phyloP scores from a whole-genome alignment of 148 eudicot species.

The Heliosperma pusillum region DNA sequence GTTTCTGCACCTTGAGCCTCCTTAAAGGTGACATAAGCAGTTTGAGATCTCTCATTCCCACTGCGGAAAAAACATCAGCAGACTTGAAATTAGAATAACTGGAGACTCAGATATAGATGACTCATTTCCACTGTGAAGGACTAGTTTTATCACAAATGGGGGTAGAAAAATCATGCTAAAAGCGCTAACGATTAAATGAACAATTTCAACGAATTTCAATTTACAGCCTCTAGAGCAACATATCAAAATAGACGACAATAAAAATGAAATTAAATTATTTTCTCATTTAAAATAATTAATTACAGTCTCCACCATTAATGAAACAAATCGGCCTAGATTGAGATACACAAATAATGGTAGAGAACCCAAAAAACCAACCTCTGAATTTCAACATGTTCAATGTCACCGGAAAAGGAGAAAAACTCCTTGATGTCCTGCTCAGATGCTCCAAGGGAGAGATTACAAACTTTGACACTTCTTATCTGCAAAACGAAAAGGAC shows the following conservation, averaged over 20 bases:
- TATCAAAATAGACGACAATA: too few relatives aligned
- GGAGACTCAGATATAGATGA: not conserved
- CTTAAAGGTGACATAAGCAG: conserved; percentile 83
- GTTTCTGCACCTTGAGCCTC: conserved; percentile 87
- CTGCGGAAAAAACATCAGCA: conserved; percentile 28
- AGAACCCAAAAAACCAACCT: conserved; percentile 41
- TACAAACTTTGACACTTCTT: conserved; percentile 72
- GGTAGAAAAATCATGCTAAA: not conserved
- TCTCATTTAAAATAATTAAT: not conserved
- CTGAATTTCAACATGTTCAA: conserved; percentile 64
- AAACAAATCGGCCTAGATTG: not conserved
- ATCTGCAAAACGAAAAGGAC: conserved; percentile 32
- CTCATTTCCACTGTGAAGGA: not conserved
- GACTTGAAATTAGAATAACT: conserved; percentile 7
- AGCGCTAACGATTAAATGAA: not conserved
- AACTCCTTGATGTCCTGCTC: conserved; percentile 83
- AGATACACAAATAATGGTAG: not conserved
- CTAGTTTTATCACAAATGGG: not conserved
- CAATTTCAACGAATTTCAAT: not conserved
- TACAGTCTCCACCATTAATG: not conserved
- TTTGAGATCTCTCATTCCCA: conserved; percentile 79
- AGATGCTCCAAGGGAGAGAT: conserved; percentile 75
- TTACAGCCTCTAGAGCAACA: not conserved
- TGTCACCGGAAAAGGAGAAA: conserved; percentile 90
- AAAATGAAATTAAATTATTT: not conserved